A percentile compares a stretch with the other conserved stretches of the same genome.
These are phyloP conservation scores for Chamaecrista fasciculata DNA, from an alignment of 306 rosid genomes.

Conservation along the genomic window DNA sequence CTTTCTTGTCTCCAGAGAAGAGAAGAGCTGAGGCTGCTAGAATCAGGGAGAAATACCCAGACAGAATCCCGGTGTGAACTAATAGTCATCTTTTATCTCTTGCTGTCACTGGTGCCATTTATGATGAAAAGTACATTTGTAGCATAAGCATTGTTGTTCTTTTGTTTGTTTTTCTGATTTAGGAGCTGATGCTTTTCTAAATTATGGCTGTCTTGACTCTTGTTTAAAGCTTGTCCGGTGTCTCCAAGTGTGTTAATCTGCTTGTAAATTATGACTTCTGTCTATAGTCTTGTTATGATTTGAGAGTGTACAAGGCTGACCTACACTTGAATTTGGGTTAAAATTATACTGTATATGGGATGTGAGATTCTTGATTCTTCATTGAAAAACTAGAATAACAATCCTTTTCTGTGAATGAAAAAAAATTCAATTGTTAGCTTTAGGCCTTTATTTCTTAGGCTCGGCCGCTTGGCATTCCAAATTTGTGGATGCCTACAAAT, in stretches of 20 bases:
- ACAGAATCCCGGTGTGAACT: slow-evolving; percentile 72
- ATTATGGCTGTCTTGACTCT: background rate
- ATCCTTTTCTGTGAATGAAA: no score
- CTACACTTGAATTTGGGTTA: background rate
- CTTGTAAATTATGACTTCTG: slow-evolving; percentile 6
- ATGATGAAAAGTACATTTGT: slow-evolving; percentile 10
- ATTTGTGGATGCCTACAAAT: background rate
- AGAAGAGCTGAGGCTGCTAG: slow-evolving; percentile 79
- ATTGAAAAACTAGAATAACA: background rate
- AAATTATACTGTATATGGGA: background rate
- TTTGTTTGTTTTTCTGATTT: background rate
- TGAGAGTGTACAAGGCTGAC: slow-evolving; percentile 2
- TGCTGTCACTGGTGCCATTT: background rate
- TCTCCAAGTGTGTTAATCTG: background rate
- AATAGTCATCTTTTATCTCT: background rate
- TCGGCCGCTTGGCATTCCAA: no score
- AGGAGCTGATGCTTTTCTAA: slow-evolving; percentile 12
- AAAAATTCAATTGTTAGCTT: no score
- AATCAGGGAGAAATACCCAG: slow-evolving; percentile 82
- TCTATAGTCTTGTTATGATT: background rate
- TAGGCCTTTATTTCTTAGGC: no score
- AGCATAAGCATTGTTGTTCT: background rate
- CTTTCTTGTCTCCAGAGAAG: slow-evolving; percentile 54
- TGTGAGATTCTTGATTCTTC: slow-evolving; percentile 11
- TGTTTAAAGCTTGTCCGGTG: background rate